Evolutionary conservation across 108 stramenopile genomes (phyloP).

Genomic region (Mayamaea pseudoterrestris): DNA sequence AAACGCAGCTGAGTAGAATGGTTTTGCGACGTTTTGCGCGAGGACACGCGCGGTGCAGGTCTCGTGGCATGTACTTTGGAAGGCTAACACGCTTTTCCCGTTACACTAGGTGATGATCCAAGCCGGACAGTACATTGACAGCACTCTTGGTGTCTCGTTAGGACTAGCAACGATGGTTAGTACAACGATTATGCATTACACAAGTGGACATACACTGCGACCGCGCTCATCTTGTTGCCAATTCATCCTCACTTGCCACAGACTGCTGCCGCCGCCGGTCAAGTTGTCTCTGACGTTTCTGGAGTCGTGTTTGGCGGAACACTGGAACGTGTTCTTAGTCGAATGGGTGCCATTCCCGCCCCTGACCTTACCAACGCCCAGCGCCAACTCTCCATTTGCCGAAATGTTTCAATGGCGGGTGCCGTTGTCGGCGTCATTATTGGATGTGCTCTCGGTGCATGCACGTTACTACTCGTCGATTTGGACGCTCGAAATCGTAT

Average conservation of each 20-base stretch:
- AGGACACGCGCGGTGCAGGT: too few relatives aligned
- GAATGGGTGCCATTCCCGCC: slow-evolving; percentile 1
- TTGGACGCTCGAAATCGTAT: slow-evolving; percentile 5
- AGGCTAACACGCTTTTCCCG: too few relatives aligned
- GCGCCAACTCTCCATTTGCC: slow-evolving; percentile 9
- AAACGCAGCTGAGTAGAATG: too few relatives aligned
- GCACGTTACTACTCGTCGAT: not conserved
- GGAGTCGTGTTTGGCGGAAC: slow-evolving; percentile 36
- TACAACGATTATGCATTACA: too few relatives aligned
- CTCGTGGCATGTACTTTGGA: too few relatives aligned
- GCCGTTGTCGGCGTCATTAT: slow-evolving; percentile 35
- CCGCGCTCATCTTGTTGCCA: too few relatives aligned
- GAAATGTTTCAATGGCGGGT: slow-evolving; percentile 18
- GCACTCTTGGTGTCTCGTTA: slow-evolving; percentile 46
- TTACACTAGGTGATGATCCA: slow-evolving; percentile 45
- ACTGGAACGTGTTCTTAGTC: slow-evolving; percentile 11
- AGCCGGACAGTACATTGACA: slow-evolving; percentile 55
- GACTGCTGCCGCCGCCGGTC: slow-evolving; percentile 60
- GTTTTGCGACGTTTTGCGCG: too few relatives aligned
- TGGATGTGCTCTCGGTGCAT: slow-evolving; percentile 61
- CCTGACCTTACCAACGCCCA: slow-evolving; percentile 17
- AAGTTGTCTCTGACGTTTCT: slow-evolving; percentile 21
- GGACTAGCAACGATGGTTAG: slow-evolving; percentile 57
- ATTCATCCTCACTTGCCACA: too few relatives aligned
- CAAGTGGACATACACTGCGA: too few relatives aligned